Base-by-base conservation (phyloP, 2,329 filamentous ascomycete genomes). In the Sporothrix phasma region DNA sequence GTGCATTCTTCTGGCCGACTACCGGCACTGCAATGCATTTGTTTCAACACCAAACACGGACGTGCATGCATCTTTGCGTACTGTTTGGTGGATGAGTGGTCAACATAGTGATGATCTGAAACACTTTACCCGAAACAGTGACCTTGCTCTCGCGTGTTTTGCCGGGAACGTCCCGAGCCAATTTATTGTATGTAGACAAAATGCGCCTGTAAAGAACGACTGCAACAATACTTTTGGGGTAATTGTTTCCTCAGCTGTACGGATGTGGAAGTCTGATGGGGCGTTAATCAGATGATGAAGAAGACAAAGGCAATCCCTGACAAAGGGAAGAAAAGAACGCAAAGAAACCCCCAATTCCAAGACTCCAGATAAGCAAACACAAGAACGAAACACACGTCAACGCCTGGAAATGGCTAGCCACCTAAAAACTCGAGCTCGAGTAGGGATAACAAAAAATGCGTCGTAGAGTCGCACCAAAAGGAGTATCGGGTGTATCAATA, bases 341-440 rank as follows among this genome's bases (percentile, higher is more conserved):
- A 53, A 39, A 10, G 4, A 26, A 19, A 46, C 3, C 19, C 15
- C 39, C 37, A 34, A 53, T 6, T 10, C 51, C 22, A 31, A 54
- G 31, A 34, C 34, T 17, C 5, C 11, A 39, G 3, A 17, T 8
- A 39, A 29, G 6, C 15, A 31, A 39, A 60, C 5, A 51, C 2
- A 51, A 49, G n/a, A 58, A 43, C 13, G 5, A 43, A 58, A 15
- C 13, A 58, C 17, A n/a, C n/a, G n/a, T 37, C 37, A 58, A 58
- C 54, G 54, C 54, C 54, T 19, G 54, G 54, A 34, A 58, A 58
- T 58, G 54, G 54, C n/a, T n/a, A 41, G 54, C 8, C 41, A 43
- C 37, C 54, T 34, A 26, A 43, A 58, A 43, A 56, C 51, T 54
- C 37, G 31, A 39, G 34, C 45, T 47, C 24, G 53, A 11, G 29